Percentiles rank a stretch among this genome's conserved stretches.
phyloP scores from a whole-genome alignment of 2,329 filamentous ascomycete genomes.

The Tolypocladium nubicola region DNA sequence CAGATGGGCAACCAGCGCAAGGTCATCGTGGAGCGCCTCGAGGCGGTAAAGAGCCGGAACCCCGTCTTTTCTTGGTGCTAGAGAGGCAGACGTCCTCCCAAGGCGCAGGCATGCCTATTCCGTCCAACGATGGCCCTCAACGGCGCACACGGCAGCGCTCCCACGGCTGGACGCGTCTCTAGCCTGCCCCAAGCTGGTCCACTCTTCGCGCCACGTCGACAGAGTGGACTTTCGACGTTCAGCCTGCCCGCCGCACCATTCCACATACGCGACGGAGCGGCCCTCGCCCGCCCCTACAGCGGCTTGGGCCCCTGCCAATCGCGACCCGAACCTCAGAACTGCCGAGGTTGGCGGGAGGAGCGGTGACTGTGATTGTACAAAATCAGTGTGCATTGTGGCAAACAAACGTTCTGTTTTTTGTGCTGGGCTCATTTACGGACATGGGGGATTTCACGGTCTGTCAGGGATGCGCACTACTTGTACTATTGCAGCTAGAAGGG shows the following conservation, averaged over 20 bases:
- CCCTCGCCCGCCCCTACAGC: neutral
- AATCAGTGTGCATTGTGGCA: neutral
- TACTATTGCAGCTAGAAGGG: neutral
- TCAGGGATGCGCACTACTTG: neutral
- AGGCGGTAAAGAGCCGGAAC: conserved; percentile 90
- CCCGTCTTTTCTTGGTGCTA: conserved; percentile 98
- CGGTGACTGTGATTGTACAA: neutral
- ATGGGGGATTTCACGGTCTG: neutral
- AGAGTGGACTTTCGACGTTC: neutral
- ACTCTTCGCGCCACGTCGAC: neutral
- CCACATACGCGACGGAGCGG: neutral
- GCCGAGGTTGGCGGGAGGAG: neutral
- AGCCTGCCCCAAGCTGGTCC: neutral
- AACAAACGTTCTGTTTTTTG: neutral
- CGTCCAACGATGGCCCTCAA: neutral
- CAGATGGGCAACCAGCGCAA: conserved; percentile 87
- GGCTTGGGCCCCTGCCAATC: neutral
- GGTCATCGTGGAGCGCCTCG: conserved; percentile 92
- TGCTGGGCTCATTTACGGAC: neutral
- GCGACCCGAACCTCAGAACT: neutral
- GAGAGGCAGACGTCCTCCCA: conserved; percentile 5
- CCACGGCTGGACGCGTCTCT: neutral
- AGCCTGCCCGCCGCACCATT: neutral
- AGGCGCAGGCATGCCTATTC: neutral
- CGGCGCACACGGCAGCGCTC: neutral